Evolutionary conservation across 2,329 filamentous ascomycete genomes (phyloP).

Genomic region (Claviceps maximensis): DNA sequence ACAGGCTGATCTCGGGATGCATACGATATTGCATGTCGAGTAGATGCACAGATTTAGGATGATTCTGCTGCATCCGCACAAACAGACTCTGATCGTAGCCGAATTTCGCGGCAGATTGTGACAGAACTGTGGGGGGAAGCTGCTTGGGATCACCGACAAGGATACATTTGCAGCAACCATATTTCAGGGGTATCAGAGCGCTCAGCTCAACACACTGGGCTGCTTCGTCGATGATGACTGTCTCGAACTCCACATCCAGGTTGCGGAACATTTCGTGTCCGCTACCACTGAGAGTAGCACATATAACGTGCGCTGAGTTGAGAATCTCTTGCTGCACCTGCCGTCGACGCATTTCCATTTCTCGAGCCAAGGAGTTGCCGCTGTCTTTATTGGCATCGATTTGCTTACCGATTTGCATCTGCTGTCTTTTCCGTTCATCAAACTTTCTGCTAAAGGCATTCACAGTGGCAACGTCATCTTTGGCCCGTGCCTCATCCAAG

Average conservation of each 20-base stretch:
- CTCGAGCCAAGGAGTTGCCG: constrained; percentile 67
- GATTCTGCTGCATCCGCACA: constrained; percentile 92
- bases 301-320: constrained; percentile 82
- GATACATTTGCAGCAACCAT: constrained; percentile 92
- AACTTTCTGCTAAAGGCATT: constrained; percentile 60
- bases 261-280: constrained; percentile 97
- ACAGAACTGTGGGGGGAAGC: constrained; percentile 87
- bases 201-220: constrained; percentile 97
- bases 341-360: constrained; percentile 73
- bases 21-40: constrained; percentile 98
- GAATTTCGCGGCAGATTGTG: constrained; percentile 79
- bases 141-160: constrained; percentile 97
- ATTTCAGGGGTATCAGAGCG: constrained; percentile 91
- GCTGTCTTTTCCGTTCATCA: constrained; percentile 63
- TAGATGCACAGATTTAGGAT: constrained; percentile 76
- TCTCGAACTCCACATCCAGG: constrained; percentile 92
- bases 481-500: constrained; percentile 52
- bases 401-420: constrained; percentile 57
- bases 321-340: constrained; percentile 84
- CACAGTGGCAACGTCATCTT: constrained; percentile 32
- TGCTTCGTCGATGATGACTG: constrained; percentile 94
- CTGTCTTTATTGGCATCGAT: constrained; percentile 83
- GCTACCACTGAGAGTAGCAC: constrained; percentile 86
- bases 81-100: constrained; percentile 98
- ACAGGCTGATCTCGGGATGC: constrained; percentile 91